A percentile compares a stretch with the other conserved stretches of the same genome.
phyloP scores from a whole-genome alignment of 805 yeast species.

The Saccharomycopsis sp. region DNA sequence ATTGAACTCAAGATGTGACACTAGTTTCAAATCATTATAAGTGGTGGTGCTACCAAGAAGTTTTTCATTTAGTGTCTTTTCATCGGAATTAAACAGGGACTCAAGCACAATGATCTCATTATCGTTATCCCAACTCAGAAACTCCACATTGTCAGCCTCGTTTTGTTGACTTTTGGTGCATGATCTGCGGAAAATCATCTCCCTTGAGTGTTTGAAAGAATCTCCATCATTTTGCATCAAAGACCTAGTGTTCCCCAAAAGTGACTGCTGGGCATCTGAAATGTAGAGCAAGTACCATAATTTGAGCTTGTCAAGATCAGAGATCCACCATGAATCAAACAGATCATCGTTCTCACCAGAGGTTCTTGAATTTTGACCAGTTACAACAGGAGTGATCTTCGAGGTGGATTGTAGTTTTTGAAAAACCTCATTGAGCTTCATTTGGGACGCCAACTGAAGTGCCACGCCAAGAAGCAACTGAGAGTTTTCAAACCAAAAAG shows the following conservation, averaged over 20 bases:
- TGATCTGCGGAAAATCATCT: slow-evolving; percentile 28
- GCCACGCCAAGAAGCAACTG: slow-evolving; percentile 63
- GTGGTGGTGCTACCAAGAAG: slow-evolving; percentile 19
- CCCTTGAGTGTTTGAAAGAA: slow-evolving; percentile 31
- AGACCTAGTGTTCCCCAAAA: slow-evolving; percentile 50
- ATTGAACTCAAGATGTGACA: slow-evolving; percentile 64
- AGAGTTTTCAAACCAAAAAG: slow-evolving; percentile 59
- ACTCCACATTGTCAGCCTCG: neutral
- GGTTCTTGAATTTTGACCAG: too few species aligned
- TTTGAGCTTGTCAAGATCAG: slow-evolving; percentile 40
- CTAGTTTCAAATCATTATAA: slow-evolving; percentile 45
- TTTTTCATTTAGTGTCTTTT: slow-evolving; percentile 22
- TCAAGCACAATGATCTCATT: slow-evolving; percentile 22
- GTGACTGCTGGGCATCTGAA: slow-evolving; percentile 60
- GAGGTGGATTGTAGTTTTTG: neutral
- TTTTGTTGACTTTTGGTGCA: slow-evolving; percentile 8
- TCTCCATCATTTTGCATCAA: slow-evolving; percentile 34
- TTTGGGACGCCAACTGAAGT: slow-evolving; percentile 51
- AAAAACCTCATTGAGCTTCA: slow-evolving; percentile 28
- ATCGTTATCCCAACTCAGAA: neutral
- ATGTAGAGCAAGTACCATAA: slow-evolving; percentile 60
- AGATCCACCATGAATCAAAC: too few species aligned
- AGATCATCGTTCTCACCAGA: too few species aligned
- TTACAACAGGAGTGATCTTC: neutral
- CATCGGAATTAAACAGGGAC: neutral